Evolutionary conservation across 768 basidiomycete genomes (phyloP), one percentile per base, ranked within the genome.

Genomic region (button mushroom (Agaricus bisporus)): DNA sequence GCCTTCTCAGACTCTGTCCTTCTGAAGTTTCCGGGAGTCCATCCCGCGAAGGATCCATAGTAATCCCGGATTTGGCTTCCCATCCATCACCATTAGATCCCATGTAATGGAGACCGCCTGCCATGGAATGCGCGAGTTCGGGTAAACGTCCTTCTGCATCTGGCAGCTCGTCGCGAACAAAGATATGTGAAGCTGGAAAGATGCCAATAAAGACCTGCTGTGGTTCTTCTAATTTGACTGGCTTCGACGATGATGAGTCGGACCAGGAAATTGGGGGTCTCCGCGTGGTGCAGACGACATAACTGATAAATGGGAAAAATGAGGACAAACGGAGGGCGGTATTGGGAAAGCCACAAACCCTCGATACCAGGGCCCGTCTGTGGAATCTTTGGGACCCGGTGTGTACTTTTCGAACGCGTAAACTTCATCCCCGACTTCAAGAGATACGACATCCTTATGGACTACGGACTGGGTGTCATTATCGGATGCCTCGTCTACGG

Each of bases 361-460:
- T 73, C 95, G 77, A 69, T 92, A 98, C 95, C 95, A 98, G 14
- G 83, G 68, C 17, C 85, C 86, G 51, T 89, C 88, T 11, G 80
- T 81, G 49, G 66, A 64, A 55, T 90, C 88, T 63, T 86, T 88
- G 54, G 73, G 77, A 48, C 74, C 74, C 10, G 87, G 85, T 0
- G 77, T 84, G 67, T 93, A 95, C 64, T 86, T 86, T 72, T 98
- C 95, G 63, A 98, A 98, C 15, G 94, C 93, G 70, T 98, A 98
- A 32, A 98, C 85, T 65, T 98, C 95, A 68, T 97, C 95, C 44
- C 95, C 95, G 26, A 98, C 88, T 60, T 97, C 94, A 52, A 98
- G 79, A 5, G 86, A 79, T 32, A 92, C 91, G 20, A 91, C 85
- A 57, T 91, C 88, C 50, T 82, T 76, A 70, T 85, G 78, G 0